Base-by-base conservation (phyloP, 1,139 yeast species). In the Arxiozyma slooffiae region DNA sequence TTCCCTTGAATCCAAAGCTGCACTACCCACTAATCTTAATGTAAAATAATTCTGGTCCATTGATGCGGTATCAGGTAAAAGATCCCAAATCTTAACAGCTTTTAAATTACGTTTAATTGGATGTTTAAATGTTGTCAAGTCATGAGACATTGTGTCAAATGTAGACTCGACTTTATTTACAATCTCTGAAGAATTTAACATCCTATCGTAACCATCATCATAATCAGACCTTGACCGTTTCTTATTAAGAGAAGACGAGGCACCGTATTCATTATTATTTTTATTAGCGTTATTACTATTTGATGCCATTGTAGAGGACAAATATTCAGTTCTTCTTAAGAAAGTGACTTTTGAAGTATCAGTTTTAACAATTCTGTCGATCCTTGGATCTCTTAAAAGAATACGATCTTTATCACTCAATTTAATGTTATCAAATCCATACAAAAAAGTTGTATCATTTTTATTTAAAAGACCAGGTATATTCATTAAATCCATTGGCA, bases 301-400 rank as follows among this genome's bases (percentile, higher is more conserved):
- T 24, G 59, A 54, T 7, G 62, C 54, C 24, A 60, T 55, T 2
- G 63, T 55, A 1, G 66, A 53, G 2, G 67, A 61, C 16, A 88
- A 85, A 67, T 92, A 92, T 67, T 92, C 97, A 0, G 97, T 90
- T 71, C 97, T 81, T 71, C 97, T 82, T 64, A 90, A 76, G 71
- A 90, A 90, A 20, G 95, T 79, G 24, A 90, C 97, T 42, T 76
- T 76, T 6, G 77, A 75, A 45, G 70, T 65, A 37, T 73, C 72
- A 14, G 67, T 54, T 73, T 80, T 54, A 74, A 82, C 64, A 70
- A 80, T 45, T 78, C 75, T 64, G 73, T 80, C 68, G 71, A 71
- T 55, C 71, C 71, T 58, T 7, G 97, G 96, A 64, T 89, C 96
- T 64, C 90, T 79, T 52, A 92, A 73, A 50, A 94, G 74, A 8